phyloP scores from a whole-genome alignment of 805 yeast species.

The Hanseniaspora guilliermondii region DNA sequence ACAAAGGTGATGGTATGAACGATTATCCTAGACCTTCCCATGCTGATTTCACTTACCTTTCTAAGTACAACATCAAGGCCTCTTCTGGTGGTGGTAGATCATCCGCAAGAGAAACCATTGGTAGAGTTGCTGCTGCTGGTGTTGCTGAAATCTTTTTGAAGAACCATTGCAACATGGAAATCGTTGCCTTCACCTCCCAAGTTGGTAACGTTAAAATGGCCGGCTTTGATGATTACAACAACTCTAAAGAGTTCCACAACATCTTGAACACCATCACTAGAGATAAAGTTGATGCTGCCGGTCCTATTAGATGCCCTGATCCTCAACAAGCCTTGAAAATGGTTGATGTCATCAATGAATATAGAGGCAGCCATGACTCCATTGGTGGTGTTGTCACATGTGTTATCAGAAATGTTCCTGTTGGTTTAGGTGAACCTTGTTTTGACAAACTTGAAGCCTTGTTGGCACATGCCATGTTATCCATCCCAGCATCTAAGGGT shows the following conservation, averaged over 20 bases:
- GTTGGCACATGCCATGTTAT: constrained; percentile 94
- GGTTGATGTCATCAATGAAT: constrained; percentile 76
- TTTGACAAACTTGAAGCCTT: constrained; percentile 93
- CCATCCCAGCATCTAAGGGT: constrained; percentile 95
- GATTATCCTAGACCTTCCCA: constrained; percentile 94
- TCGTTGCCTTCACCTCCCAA: constrained; percentile 91
- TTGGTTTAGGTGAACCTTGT: constrained; percentile 96
- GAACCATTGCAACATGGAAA: constrained; percentile 71
- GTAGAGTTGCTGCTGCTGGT: constrained; percentile 98
- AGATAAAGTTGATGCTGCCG: constrained; percentile 73
- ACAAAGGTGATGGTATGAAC: constrained; percentile 68
- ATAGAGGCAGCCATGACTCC: constrained; percentile 78
- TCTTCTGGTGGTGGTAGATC: constrained; percentile 97
- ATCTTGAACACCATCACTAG: constrained; percentile 68
- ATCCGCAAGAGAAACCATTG: constrained; percentile 94
- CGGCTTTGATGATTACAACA: constrained; percentile 44
- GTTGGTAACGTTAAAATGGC: constrained; percentile 74
- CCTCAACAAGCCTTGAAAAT: constrained; percentile 54
- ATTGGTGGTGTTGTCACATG: constrained; percentile 98
- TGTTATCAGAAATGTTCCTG: constrained; percentile 84
- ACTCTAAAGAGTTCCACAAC: constrained; percentile 46
- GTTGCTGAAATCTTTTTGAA: constrained; percentile 84
- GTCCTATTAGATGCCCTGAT: constrained; percentile 92
- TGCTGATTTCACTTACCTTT: constrained; percentile 87
- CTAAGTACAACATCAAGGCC: constrained; percentile 85